phyloP scores from a whole-genome alignment of 257 asterid species.

The Nicotiana paniculata region DNA sequence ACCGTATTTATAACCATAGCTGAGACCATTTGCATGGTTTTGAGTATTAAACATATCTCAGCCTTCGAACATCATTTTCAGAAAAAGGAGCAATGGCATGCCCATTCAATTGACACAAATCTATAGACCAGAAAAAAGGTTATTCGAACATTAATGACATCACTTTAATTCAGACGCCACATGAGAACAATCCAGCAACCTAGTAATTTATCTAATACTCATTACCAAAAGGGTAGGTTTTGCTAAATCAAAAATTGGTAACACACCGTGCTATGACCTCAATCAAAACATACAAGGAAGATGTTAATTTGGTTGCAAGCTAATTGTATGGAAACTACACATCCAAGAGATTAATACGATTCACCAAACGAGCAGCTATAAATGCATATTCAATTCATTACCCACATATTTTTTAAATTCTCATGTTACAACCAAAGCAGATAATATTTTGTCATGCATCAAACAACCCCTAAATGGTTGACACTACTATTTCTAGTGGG shows the following conservation, averaged over 20 bases:
- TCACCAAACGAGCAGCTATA: background rate
- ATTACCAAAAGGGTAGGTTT: background rate
- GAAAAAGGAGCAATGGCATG: background rate
- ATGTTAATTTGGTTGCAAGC: background rate
- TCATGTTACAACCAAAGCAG: background rate
- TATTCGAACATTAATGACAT: background rate
- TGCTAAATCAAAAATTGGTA: background rate
- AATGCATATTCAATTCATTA: background rate
- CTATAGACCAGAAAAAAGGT: background rate
- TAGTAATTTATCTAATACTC: background rate
- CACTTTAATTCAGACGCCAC: background rate
- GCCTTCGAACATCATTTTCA: background rate
- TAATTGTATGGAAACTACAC: background rate
- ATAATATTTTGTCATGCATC: background rate
- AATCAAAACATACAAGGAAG: background rate
- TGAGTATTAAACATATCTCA: background rate
- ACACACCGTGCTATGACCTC: background rate
- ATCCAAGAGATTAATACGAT: background rate
- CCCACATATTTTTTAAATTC: background rate
- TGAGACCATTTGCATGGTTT: background rate
- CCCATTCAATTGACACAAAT: background rate
- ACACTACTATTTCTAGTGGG: background rate
- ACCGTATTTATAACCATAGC: background rate
- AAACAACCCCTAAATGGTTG: background rate
- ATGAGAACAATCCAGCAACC: background rate